These are phyloP conservation scores for Takashimella tepidaria DNA, from an alignment of 1,284 basidiomycete genomes.

Conservation along the genomic window DNA sequence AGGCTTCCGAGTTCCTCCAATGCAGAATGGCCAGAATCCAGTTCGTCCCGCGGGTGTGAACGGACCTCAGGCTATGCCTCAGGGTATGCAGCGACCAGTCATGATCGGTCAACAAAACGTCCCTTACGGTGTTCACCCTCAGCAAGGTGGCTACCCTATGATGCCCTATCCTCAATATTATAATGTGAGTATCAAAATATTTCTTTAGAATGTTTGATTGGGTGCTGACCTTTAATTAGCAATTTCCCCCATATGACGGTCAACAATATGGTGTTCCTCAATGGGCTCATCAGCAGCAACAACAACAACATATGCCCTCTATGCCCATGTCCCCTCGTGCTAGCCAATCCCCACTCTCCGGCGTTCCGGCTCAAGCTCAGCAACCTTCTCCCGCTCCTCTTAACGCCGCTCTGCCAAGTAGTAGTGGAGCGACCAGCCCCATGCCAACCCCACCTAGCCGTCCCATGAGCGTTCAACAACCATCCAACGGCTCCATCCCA, in stretches of 20 bases:
- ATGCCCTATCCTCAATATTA: conserved; percentile 37
- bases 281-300: conserved; percentile 28
- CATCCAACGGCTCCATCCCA: conserved; percentile 20
- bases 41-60: conserved; percentile 10
- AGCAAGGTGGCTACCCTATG: conserved; percentile 26
- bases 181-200: conserved; percentile 27
- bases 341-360: conserved; percentile 20
- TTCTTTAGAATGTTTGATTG: background rate
- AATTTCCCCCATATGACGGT: conserved; percentile 17
- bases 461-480: conserved; percentile 30
- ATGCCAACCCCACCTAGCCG: conserved; percentile 36
- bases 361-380: conserved; percentile 10
- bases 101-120: conserved; percentile 16
- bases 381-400: conserved; percentile 30
- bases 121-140: conserved; percentile 34
- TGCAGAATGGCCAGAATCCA: conserved; percentile 14
- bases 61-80: conserved; percentile 7
- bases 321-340: conserved; percentile 36
- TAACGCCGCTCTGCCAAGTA: conserved; percentile 24
- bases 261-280: conserved; percentile 25
- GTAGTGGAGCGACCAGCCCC: conserved; percentile 27
- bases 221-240: too few species aligned
- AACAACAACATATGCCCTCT: conserved; percentile 22
- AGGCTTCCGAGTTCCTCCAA: conserved; percentile 23
- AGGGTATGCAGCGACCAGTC: conserved; percentile 8